Conservation (phyloP, 768 basidiomycete species). For the Leccinum arenicola region DNA sequence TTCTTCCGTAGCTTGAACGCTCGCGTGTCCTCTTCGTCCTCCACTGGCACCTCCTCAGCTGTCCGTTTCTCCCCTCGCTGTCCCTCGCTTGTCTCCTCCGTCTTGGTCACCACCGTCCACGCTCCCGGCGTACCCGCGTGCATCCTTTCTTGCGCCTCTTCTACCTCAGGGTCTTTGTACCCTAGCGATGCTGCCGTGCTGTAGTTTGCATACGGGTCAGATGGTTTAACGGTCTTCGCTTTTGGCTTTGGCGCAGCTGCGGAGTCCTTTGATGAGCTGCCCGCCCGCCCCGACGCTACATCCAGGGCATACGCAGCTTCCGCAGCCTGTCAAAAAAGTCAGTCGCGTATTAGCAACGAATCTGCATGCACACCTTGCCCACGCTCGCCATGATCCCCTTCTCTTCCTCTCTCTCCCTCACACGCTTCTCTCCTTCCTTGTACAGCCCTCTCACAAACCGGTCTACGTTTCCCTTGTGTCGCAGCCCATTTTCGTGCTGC, state of each 20-base stretch:
- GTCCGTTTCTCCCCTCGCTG: conserved; percentile 33
- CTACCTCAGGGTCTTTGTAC: conserved; percentile 72
- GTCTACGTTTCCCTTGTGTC: conserved; percentile 93
- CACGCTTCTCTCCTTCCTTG: conserved; percentile 87
- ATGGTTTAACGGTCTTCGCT: conserved; percentile 48
- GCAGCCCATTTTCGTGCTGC: conserved; percentile 90
- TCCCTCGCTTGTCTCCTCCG: neutral
- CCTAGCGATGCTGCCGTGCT: conserved; percentile 85
- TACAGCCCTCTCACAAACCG: conserved; percentile 90
- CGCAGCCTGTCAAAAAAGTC: conserved; percentile 53
- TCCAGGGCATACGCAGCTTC: conserved; percentile 78
- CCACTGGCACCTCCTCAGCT: conserved; percentile 37
- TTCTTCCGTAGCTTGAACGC: conserved; percentile 70
- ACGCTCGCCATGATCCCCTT: conserved; percentile 82
- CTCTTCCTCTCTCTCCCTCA: conserved; percentile 83
- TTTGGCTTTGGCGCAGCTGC: conserved; percentile 31
- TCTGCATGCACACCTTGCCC: conserved; percentile 54
- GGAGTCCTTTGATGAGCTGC: conserved; percentile 11
- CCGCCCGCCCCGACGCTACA: conserved; percentile 62
- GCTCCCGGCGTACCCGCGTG: conserved; percentile 72
- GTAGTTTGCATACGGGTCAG: conserved; percentile 79
- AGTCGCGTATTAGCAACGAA: neutral
- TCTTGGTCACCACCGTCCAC: conserved; percentile 62
- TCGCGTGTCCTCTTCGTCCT: conserved; percentile 48
- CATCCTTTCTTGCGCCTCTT: conserved; percentile 58